Evolutionary conservation across 1,284 basidiomycete genomes (phyloP).

Genomic region (Cutaneotrichosporon sp.): DNA sequence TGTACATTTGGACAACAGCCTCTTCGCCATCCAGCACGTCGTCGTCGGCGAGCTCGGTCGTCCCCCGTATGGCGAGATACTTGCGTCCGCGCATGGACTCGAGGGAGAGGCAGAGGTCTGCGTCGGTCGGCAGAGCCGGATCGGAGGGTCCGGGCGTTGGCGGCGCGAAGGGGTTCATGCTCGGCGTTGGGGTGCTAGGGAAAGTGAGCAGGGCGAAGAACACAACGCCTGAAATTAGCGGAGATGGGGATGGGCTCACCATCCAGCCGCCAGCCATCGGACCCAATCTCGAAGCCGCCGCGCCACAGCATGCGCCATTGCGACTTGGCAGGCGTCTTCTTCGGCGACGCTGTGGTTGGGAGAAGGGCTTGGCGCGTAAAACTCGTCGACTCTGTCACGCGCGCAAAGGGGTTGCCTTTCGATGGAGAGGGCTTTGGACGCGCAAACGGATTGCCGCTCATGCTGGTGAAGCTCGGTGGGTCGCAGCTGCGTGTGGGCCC

Average conservation of each 20-base stretch:
- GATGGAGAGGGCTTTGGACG: constrained; percentile 5
- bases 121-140: constrained; percentile 35
- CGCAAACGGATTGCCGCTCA: neutral
- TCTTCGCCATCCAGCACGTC: constrained; percentile 41
- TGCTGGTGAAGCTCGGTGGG: neutral
- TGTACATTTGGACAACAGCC: constrained; percentile 42
- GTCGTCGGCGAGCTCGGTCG: constrained; percentile 37
- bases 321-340: neutral
- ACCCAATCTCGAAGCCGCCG: constrained; percentile 50
- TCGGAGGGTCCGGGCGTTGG: constrained; percentile 12
- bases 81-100: constrained; percentile 51
- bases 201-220: constrained; percentile 43
- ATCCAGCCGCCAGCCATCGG: constrained; percentile 49
- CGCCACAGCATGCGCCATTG: constrained; percentile 51
- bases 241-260: constrained; percentile 28
- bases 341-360: constrained; percentile 3
- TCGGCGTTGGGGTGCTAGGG: neutral
- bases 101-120: constrained; percentile 52
- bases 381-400: constrained; percentile 2
- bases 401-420: constrained; percentile 18
- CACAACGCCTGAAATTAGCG: constrained; percentile 37
- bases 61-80: constrained; percentile 42
- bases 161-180: constrained; percentile 10
- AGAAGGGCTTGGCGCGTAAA: constrained; percentile 12
- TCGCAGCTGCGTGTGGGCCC: neutral